A percentile compares a stretch with the other conserved stretches of the same genome.
Evolutionary conservation across 1,139 yeast species (phyloP).

Genomic region (Scheffersomyces quercinus): DNA sequence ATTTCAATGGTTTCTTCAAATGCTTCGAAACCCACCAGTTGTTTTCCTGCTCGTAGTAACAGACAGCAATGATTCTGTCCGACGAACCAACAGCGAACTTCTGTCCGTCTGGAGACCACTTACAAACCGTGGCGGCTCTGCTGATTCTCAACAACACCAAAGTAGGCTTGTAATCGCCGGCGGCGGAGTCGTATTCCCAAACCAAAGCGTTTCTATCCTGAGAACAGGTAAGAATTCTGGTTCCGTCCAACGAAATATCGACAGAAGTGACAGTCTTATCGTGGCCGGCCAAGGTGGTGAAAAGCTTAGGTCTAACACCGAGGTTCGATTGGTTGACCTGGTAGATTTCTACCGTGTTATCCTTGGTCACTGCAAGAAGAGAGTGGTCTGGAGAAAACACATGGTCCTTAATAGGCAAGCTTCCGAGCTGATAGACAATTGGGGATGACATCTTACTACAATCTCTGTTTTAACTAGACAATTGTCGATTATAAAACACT

Average conservation of each 20-base stretch:
- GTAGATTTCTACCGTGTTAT: conserved; percentile 73
- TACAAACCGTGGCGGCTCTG: conserved; percentile 90
- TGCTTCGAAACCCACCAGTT: conserved; percentile 99
- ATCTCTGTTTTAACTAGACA: too few species aligned
- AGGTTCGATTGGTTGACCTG: conserved; percentile 38
- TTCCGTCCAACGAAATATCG: conserved; percentile 84
- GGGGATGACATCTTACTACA: conserved; percentile 24
- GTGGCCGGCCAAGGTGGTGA: conserved; percentile 75
- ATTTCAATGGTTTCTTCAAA: conserved; percentile 87
- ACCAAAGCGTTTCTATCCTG: conserved; percentile 98
- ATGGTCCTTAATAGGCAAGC: conserved; percentile 87
- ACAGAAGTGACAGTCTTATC: conserved; percentile 95
- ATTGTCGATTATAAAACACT: too few species aligned
- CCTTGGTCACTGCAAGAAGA: conserved; percentile 80
- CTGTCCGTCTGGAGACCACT: conserved; percentile 90
- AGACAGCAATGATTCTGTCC: conserved; percentile 90
- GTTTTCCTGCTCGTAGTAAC: conserved; percentile 93
- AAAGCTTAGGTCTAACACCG: conserved; percentile 44
- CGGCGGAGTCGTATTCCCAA: conserved; percentile 67
- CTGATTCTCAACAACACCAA: conserved; percentile 88
- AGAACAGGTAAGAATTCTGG: conserved; percentile 89
- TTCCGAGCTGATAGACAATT: conserved; percentile 65
- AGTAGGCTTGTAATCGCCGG: conserved; percentile 73
- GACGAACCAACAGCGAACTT: conserved; percentile 98
- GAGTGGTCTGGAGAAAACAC: conserved; percentile 72